Evolutionary conservation across 176 grass and related monocot genomes (phyloP).

Genomic region (Hordeum marinum): DNA sequence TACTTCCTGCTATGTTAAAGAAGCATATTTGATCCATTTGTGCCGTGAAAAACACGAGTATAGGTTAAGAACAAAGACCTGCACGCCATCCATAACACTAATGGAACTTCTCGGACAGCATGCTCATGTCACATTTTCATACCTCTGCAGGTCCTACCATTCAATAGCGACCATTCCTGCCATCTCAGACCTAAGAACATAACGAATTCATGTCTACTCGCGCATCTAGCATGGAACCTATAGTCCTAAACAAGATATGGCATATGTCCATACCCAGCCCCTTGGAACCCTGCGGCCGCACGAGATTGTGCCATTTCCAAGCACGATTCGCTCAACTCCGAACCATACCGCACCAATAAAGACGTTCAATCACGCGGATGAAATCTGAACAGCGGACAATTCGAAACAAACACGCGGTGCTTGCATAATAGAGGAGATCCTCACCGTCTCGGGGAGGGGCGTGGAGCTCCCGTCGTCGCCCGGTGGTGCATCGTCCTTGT

Average conservation of each 20-base stretch:
- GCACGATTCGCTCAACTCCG: neutral
- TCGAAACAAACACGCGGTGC: neutral
- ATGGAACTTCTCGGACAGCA: neutral
- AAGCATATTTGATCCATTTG: neutral
- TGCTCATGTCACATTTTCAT: neutral
- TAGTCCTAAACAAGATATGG: neutral
- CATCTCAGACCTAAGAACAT: neutral
- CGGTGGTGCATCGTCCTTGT: constrained; percentile 31
- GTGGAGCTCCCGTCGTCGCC: constrained; percentile 57
- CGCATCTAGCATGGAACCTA: neutral
- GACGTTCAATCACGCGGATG: neutral
- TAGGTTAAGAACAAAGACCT: neutral
- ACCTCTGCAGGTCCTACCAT: neutral
- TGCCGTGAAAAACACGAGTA: neutral
- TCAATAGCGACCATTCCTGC: neutral
- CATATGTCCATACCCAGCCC: neutral
- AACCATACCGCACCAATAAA: neutral
- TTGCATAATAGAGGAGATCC: neutral
- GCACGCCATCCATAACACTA: neutral
- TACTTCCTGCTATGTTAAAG: neutral
- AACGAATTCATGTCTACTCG: neutral
- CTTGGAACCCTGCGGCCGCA: neutral
- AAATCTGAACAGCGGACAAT: neutral
- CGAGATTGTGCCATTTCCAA: neutral
- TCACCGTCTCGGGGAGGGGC: constrained; percentile 76